phyloP scores from a whole-genome alignment of 2,329 filamentous ascomycete genomes.

The Aspergillus cejpii region DNA sequence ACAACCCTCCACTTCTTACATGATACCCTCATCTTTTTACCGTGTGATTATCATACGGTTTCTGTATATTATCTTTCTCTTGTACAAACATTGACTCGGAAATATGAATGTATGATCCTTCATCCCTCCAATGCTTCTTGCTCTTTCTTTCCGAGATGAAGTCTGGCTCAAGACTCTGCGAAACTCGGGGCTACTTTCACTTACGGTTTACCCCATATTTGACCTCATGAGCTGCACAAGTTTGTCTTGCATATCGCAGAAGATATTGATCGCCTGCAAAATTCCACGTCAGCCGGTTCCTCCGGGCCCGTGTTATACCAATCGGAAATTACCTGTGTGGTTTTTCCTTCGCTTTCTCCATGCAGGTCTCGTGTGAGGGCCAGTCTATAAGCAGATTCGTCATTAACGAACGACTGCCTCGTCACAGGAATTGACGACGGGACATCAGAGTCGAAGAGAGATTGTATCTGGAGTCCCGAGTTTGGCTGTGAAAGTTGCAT shows the following conservation, averaged over 20 bases:
- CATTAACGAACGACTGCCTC: slow-evolving; percentile 27
- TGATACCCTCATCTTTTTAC: not conserved
- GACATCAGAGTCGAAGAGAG: slow-evolving; percentile 22
- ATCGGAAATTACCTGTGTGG: slow-evolving; percentile 35
- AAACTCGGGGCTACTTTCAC: not conserved
- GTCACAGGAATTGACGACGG: slow-evolving; percentile 8
- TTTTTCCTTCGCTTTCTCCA: slow-evolving; percentile 45
- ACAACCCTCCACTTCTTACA: not conserved
- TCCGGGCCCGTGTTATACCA: not conserved
- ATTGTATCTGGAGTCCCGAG: slow-evolving; percentile 28
- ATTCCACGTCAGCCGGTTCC: not conserved
- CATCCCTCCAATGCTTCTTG: not conserved
- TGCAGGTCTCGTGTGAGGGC: slow-evolving; percentile 44
- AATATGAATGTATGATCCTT: not conserved
- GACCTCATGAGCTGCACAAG: slow-evolving; percentile 38
- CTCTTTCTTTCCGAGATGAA: not conserved
- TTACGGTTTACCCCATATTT: not conserved
- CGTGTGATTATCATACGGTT: not conserved
- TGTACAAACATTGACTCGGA: not conserved
- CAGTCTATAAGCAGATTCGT: slow-evolving; percentile 47
- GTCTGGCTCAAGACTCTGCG: not conserved
- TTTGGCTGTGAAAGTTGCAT: slow-evolving; percentile 41
- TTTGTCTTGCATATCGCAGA: slow-evolving; percentile 50
- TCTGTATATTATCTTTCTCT: not conserved
- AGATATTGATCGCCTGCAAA: slow-evolving; percentile 49